These are phyloP conservation scores for Cicer bijugum DNA, from an alignment of 306 rosid genomes.

Conservation along the genomic window DNA sequence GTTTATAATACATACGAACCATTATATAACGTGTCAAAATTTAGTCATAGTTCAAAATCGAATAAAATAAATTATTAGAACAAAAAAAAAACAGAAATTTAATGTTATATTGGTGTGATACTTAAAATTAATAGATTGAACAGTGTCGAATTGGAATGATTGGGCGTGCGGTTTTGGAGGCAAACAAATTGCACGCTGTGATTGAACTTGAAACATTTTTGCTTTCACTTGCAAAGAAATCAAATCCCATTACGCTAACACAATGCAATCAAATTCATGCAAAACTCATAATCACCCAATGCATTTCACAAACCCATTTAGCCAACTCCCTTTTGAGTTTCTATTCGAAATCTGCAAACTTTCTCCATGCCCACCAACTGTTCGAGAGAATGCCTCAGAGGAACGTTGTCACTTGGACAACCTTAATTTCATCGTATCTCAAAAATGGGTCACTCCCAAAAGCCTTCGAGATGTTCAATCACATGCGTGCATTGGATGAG, in stretches of 20 bases:
- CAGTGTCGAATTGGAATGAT: slow-evolving; percentile 30
- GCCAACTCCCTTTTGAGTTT: slow-evolving; percentile 53
- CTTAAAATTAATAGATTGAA: background rate
- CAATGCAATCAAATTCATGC: slow-evolving; percentile 58
- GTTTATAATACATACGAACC: too few species aligned
- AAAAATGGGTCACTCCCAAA: slow-evolving; percentile 47
- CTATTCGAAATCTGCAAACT: slow-evolving; percentile 43
- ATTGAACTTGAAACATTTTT: slow-evolving; percentile 40
- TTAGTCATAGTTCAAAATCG: too few species aligned
- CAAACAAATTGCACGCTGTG: slow-evolving; percentile 10
- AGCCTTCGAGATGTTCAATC: slow-evolving; percentile 51
- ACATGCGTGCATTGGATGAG: slow-evolving; percentile 51
- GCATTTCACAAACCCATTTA: slow-evolving; percentile 51
- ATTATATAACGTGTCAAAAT: too few species aligned
- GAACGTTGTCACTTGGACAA: slow-evolving; percentile 64
- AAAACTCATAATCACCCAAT: slow-evolving; percentile 52
- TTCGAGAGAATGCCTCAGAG: slow-evolving; percentile 55
- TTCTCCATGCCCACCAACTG: slow-evolving; percentile 50
- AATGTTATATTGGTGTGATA: too few species aligned
- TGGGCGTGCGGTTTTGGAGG: slow-evolving; percentile 7
- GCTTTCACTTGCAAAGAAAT: slow-evolving; percentile 40
- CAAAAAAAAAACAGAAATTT: too few species aligned
- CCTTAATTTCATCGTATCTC: slow-evolving; percentile 56
- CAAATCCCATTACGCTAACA: slow-evolving; percentile 45
- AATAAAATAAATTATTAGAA: too few species aligned